Conservation (phyloP, 164 flowering plant genomes). For the Paratinospora sagittata region DNA sequence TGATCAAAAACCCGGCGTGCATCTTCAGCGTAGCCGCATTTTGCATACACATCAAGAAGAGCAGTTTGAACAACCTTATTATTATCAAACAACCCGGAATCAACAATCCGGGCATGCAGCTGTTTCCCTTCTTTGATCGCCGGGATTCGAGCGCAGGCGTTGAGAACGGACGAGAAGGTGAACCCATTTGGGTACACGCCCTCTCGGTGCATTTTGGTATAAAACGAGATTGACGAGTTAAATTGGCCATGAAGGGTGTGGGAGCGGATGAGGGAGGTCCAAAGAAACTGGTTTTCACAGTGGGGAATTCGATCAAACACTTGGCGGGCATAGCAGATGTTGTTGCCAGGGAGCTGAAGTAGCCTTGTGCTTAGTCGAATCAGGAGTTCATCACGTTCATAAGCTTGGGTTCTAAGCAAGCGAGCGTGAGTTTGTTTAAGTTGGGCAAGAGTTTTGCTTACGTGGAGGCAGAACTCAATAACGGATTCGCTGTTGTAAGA, state of each 20-base stretch:
- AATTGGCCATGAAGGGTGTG: conserved; percentile 24
- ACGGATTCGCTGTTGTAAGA: conserved; percentile 12
- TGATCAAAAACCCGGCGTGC: conserved; percentile 25
- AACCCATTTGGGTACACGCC: conserved; percentile 28
- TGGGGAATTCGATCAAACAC: conserved; percentile 35
- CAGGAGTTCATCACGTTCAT: conserved; percentile 11
- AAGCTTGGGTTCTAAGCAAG: conserved; percentile 22
- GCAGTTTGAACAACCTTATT: conserved; percentile 33
- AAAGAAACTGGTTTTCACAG: conserved; percentile 23
- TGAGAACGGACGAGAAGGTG: conserved; percentile 37
- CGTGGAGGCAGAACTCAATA: conserved; percentile 18
- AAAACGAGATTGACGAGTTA: conserved; percentile 20
- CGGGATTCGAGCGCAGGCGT: conserved; percentile 33
- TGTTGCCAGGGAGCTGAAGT: conserved; percentile 18
- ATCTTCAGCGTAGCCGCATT: conserved; percentile 24
- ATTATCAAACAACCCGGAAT: conserved; percentile 21
- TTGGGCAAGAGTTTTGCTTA: conserved; percentile 24
- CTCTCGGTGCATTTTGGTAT: conserved; percentile 28
- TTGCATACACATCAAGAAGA: conserved; percentile 33
- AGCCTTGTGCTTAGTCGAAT: conserved; percentile 19
- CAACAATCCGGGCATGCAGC: conserved; percentile 19
- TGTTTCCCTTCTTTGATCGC: conserved; percentile 26
- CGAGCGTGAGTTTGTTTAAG: conserved; percentile 30
- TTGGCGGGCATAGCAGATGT: conserved; percentile 27
- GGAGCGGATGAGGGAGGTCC: conserved; percentile 31